Evolutionary conservation across 257 asterid genomes (phyloP).

Genomic region (Fraxinus cuspidata): DNA sequence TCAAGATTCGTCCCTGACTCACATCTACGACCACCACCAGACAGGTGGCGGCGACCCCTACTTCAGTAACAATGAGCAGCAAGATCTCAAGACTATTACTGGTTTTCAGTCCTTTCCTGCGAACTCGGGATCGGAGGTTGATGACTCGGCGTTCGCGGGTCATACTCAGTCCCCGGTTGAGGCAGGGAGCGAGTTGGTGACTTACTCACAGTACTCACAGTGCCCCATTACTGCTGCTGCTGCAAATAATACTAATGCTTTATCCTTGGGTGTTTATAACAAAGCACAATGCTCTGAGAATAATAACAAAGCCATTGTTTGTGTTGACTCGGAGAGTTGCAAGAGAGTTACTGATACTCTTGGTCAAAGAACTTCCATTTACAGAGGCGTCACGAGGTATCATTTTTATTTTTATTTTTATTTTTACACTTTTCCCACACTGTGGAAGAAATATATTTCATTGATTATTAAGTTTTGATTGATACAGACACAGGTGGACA

Average conservation of each 20-base stretch:
- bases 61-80: constrained; percentile 45
- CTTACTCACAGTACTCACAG: constrained; percentile 53
- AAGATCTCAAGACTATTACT: constrained; percentile 55
- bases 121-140: constrained; percentile 86
- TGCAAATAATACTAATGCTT: constrained; percentile 29
- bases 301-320: constrained; percentile 39
- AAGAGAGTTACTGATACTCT: constrained; percentile 79
- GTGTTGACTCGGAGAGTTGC: constrained; percentile 48
- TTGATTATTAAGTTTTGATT: neutral
- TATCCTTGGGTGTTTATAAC: constrained; percentile 51
- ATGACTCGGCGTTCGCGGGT: constrained; percentile 64
- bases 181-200: constrained; percentile 60
- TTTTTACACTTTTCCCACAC: too few relatives aligned
- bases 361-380: constrained; percentile 92
- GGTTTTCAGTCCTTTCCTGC: constrained; percentile 72
- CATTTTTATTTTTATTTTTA: too few relatives aligned
- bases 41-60: constrained; percentile 29
- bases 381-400: constrained; percentile 96
- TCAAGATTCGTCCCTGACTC: constrained; percentile 71
- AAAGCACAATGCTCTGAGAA: constrained; percentile 22
- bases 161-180: constrained; percentile 62
- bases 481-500: constrained; percentile 91
- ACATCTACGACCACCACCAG: constrained; percentile 60
- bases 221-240: constrained; percentile 28
- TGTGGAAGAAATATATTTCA: too few relatives aligned